These are phyloP conservation scores for Colletotrichum acutatum DNA, from an alignment of 2,329 filamentous ascomycete species.

Conservation along the genomic window DNA sequence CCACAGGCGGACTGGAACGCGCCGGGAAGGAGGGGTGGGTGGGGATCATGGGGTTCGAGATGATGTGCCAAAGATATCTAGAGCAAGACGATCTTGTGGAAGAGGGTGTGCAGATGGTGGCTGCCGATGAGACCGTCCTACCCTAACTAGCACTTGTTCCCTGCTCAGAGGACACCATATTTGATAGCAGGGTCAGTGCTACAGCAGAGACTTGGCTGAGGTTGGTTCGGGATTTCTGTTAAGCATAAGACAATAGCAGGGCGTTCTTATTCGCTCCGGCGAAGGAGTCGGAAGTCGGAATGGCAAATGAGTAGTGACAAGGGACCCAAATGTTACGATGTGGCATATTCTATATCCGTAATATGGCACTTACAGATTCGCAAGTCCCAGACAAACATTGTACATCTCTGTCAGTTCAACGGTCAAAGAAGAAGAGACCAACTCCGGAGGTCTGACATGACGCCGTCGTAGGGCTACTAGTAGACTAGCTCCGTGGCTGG, in stretches of 20 bases:
- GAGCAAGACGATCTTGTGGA: slow-evolving; percentile 28
- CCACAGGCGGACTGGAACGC: slow-evolving; percentile 24
- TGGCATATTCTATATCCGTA: not conserved
- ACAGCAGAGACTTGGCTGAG: slow-evolving; percentile 9
- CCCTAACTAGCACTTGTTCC: slow-evolving; percentile 7
- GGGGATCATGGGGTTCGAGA: slow-evolving; percentile 33
- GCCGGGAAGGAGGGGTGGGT: slow-evolving; percentile 31
- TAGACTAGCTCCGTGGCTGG: slow-evolving; percentile 16
- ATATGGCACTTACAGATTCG: not conserved
- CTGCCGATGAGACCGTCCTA: slow-evolving; percentile 4
- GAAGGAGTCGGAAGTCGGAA: slow-evolving; percentile 32
- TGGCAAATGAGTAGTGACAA: slow-evolving; percentile 27
- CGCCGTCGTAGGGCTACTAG: slow-evolving; percentile 25
- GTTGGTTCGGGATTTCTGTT: slow-evolving; percentile 22
- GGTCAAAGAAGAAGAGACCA: not conserved
- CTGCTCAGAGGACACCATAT: slow-evolving; percentile 14
- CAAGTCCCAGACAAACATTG: not conserved
- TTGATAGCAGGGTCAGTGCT: slow-evolving; percentile 11
- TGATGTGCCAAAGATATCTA: slow-evolving; percentile 28
- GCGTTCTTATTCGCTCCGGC: slow-evolving; percentile 8
- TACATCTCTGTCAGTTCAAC: not conserved
- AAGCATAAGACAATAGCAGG: slow-evolving; percentile 30
- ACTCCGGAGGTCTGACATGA: slow-evolving; percentile 25
- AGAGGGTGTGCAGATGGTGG: slow-evolving; percentile 33
- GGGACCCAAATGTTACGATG: slow-evolving; percentile 6